Base-by-base conservation (phyloP, 2,329 filamentous ascomycete genomes). In the Phialophora verrucosa region DNA sequence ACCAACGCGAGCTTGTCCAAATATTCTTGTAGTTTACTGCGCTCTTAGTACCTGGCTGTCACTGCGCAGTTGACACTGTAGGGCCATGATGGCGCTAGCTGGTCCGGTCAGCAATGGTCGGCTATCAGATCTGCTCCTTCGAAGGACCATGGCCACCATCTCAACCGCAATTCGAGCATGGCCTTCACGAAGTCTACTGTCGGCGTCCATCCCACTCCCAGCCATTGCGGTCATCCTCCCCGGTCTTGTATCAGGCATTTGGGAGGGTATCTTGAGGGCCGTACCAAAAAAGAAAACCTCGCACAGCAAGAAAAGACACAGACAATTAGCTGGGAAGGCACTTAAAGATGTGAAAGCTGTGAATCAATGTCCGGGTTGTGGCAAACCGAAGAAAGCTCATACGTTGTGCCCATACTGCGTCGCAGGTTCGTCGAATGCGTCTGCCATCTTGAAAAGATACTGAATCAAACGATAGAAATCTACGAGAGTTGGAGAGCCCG, bases 231-330 rank as follows among this genome's bases (percentile, higher is more conserved):
- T 88, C 71, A 87, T 82, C 58, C 82, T 93, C 59, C 89, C 91
- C 5, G 85, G 85, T 4, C 76, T 93, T n/a, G 80, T 97, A 25
- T 88, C 87, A 63, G 91, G 91, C 69, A 88, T 99, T 74, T 98
- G 94, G 94, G 94, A 97, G 73, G 93, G 91, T 5, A 87, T 99
- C 54, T 84, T 99, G 72, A 89, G 89, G 71, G 95, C 95, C 1
- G 95, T 98, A 17, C 95, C 95, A 4, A 99, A 99, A 86, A 98
- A 97, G 83, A 99, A 98, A 87, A 96, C 93, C 38, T 97, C 94
- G 50, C 92, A 99, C 79, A 92, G 92, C 83, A 97, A 95, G 83
- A 97, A 93, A 85, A 87, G 95, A 73, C 90, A 93, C 76, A 88
- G 96, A 74, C 93, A 96, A 76, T 91, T 98, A 89, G 94, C 93